Base-by-base conservation (phyloP, 2,329 filamentous ascomycete genomes). In the Beauveria sp. region DNA sequence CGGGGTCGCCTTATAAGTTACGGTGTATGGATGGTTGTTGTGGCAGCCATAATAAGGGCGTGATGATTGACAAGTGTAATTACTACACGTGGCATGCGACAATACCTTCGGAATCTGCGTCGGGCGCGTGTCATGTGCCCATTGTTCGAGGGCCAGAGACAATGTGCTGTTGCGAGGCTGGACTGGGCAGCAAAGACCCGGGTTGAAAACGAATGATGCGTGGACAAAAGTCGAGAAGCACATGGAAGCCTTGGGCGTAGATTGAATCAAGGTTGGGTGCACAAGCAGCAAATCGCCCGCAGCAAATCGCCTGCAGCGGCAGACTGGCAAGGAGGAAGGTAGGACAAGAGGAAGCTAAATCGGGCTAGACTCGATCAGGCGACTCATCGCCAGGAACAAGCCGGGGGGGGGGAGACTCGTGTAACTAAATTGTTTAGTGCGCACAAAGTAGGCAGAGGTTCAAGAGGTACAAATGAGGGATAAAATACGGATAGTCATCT, bases 361-460 rank as follows among this genome's bases (percentile, higher is more conserved):
- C 46, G 46, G 34, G 10, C 34, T 51, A 42, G 34, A 51, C 34
- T 38, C 34, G 12, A 38, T 38, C 16, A 16, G 34, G 34, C 46
- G 34, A 50, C 30, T 50, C 56, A 58, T 28, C 34, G 34, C 24
- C 22, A 58, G 56, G 56, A 43, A 51, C 56, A n/a, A n/a, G n/a
- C n/a, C n/a, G n/a, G n/a, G n/a, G n/a, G n/a, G n/a, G n/a, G n/a
- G n/a, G n/a, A n/a, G 18, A n/a, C 10, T 57, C 12, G 26, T 22
- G 54, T 18, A 18, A 14, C 14, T 16, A 16, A 16, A 12, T 57
- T 40, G 45, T 30, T 10, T 14, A 38, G 34, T 38, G 34, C 34
- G 14, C 34, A 16, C 34, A 49, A 49, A n/a, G 20, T 6, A 2
- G 45, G 43, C 26, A 58, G 30, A 47, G n/a, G n/a, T 3, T 18